Percentiles rank a stretch among this genome's conserved stretches.
These are phyloP conservation scores for Hyphopichia burtonii DNA, from an alignment of 1,139 yeast species.

Conservation along the genomic window DNA sequence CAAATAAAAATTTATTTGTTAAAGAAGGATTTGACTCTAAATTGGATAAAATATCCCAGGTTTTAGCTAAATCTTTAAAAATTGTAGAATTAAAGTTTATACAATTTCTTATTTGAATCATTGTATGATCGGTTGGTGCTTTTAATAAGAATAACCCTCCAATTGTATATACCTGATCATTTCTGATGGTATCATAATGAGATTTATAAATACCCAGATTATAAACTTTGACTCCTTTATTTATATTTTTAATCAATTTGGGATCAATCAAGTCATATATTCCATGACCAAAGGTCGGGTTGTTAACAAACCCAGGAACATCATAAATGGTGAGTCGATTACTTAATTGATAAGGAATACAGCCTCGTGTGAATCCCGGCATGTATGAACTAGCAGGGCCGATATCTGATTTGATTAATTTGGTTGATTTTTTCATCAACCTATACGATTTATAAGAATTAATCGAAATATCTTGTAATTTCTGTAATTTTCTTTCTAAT, in stretches of 20 bases:
- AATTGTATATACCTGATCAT: constrained; percentile 47
- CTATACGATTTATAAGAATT: not conserved
- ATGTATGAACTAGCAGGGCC: constrained; percentile 50
- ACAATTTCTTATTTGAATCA: constrained; percentile 43
- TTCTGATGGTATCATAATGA: constrained; percentile 38
- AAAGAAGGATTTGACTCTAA: constrained; percentile 18
- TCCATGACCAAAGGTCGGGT: constrained; percentile 17
- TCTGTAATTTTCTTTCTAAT: constrained; percentile 1
- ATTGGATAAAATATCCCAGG: constrained; percentile 15
- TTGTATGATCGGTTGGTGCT: constrained; percentile 29
- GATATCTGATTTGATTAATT: constrained; percentile 6
- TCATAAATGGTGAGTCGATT: constrained; percentile 41
- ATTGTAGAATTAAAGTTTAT: constrained; percentile 28
- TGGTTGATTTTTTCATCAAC: not conserved
- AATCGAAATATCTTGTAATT: constrained; percentile 13
- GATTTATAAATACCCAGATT: constrained; percentile 36
- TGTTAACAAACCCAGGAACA: constrained; percentile 54
- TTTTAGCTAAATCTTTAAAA: constrained; percentile 29
- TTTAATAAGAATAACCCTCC: constrained; percentile 62
- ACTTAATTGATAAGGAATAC: constrained; percentile 31
- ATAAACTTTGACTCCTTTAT: constrained; percentile 36
- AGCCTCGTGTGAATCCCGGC: constrained; percentile 59
- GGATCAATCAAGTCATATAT: constrained; percentile 30
- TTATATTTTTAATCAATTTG: constrained; percentile 29
- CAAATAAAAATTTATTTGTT: constrained; percentile 29